Conservation (phyloP, 2,329 filamentous ascomycete species). For the Nigrospora osmanthi region DNA sequence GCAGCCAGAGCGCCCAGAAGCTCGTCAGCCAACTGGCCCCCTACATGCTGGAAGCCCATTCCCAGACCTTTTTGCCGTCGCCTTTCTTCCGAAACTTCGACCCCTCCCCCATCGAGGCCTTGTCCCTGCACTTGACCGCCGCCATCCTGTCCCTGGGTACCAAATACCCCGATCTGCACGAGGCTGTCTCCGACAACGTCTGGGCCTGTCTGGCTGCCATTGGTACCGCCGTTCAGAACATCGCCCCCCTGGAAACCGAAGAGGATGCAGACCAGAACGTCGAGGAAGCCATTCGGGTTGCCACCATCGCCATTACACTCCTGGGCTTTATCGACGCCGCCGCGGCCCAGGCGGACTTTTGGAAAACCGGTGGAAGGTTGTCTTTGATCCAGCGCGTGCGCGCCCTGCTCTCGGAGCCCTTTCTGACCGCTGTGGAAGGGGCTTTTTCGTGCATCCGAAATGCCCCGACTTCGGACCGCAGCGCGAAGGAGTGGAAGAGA, state of each 20-base stretch:
- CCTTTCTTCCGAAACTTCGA: constrained; percentile 77
- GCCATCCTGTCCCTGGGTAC: constrained; percentile 77
- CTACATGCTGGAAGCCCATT: constrained; percentile 79
- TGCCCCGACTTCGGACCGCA: constrained; percentile 55
- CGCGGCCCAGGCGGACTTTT: constrained; percentile 71
- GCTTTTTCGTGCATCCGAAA: constrained; percentile 88
- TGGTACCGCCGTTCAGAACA: constrained; percentile 48
- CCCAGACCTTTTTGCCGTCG: constrained; percentile 70
- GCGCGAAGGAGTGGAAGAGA: constrained; percentile 78
- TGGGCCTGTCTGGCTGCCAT: constrained; percentile 68
- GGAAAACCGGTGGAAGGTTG: constrained; percentile 67
- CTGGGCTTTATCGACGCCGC: constrained; percentile 83
- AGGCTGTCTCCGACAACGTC: constrained; percentile 58
- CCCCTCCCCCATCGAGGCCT: constrained; percentile 79
- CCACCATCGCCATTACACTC: constrained; percentile 76
- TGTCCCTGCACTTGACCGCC: constrained; percentile 70
- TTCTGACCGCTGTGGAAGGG: constrained; percentile 79
- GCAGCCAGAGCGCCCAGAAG: constrained; percentile 64
- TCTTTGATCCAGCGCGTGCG: constrained; percentile 65
- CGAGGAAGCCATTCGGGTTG: constrained; percentile 60
- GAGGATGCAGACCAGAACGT: constrained; percentile 51
- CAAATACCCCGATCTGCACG: constrained; percentile 61
- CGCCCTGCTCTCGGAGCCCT: constrained; percentile 71
- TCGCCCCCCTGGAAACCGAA: constrained; percentile 44
- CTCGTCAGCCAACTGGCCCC: constrained; percentile 72